Conservation (phyloP, 306 rosid genomes). For the Carpinus fangiana region DNA sequence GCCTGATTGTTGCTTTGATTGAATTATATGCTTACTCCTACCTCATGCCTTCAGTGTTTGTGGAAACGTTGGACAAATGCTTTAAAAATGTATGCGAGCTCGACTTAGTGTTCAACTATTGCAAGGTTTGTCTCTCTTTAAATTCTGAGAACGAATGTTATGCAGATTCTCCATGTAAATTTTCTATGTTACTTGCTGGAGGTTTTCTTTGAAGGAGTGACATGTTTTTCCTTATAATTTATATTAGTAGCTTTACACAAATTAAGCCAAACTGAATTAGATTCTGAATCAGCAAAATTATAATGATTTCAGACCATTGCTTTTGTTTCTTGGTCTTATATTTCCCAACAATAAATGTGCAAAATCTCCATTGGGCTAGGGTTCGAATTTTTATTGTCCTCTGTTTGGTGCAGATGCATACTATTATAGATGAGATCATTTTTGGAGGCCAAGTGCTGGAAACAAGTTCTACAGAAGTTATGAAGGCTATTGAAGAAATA, state of each 20-base stretch:
- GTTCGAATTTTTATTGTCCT: slow-evolving; percentile 20
- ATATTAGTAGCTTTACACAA: neutral
- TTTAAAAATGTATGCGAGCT: slow-evolving; percentile 95
- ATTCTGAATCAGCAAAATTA: neutral
- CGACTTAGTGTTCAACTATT: slow-evolving; percentile 86
- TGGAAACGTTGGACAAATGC: slow-evolving; percentile 96
- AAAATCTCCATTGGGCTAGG: slow-evolving; percentile 15
- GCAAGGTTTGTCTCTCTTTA: slow-evolving; percentile 56
- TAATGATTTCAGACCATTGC: neutral
- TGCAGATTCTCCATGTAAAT: neutral
- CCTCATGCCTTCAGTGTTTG: slow-evolving; percentile 70
- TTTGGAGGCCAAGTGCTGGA: slow-evolving; percentile 94
- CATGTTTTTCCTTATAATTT: neutral
- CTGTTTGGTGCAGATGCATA: slow-evolving; percentile 58
- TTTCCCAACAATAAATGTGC: slow-evolving; percentile 1
- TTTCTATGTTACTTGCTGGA: neutral
- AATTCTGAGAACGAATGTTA: neutral
- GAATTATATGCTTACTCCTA: slow-evolving; percentile 26
- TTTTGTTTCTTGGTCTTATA: neutral
- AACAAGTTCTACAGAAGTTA: slow-evolving; percentile 82
- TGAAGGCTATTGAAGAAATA: slow-evolving; percentile 85
- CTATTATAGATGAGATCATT: slow-evolving; percentile 80
- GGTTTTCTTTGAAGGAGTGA: neutral
- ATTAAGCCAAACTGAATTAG: neutral
- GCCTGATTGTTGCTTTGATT: slow-evolving; percentile 15